Base-by-base conservation (phyloP, 306 rosid genomes). In the Trifolium dubium region DNA sequence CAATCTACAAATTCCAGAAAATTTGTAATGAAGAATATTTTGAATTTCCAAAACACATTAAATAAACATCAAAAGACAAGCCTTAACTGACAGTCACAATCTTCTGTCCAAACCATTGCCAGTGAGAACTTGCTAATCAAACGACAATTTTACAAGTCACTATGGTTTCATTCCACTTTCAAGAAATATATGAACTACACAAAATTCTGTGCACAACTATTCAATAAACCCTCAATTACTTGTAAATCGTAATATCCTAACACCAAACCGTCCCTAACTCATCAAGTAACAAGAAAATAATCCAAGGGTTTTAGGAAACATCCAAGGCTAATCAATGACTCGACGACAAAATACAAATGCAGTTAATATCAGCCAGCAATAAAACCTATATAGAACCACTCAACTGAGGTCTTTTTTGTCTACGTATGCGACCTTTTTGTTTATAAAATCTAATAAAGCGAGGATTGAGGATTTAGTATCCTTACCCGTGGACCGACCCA, bases 31-130 rank as follows among this genome's bases (percentile, higher is more conserved):
- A 66, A 40, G 32, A 34, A 32, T 13, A 56, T 12, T 67, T 43
- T 67, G 23, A 56, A 67, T 37, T 79, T 79, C 67, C 23, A 32
- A 7, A 73, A 50, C 13, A 37, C 41, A 35, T 64, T 51, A 19
- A 64, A 64, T 47, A 51, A 14, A 64, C 17, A 63, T 64, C 31
- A 53, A 74, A 50, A 64, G 18, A 37, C 30, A 29, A 49, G 32
- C 31, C 56, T 31, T 73, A 12, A 63, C 5, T 8, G 29, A 64
- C 65, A 74, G 39, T 51, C 50, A 50, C 58, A 67, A 59, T 39
- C 71, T 28, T 49, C 75, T 31, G 47, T 9, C 37, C 62, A n/a
- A 55, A 34, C 31, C 32, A 11, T 32, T 23, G 62, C 8, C 44
- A 64, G 69, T 67, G 44, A 72, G 35, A 56, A 64, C 5, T 13